phyloP scores from a whole-genome alignment of 371 early-diverging fungal species.

The Mortierella sp. region DNA sequence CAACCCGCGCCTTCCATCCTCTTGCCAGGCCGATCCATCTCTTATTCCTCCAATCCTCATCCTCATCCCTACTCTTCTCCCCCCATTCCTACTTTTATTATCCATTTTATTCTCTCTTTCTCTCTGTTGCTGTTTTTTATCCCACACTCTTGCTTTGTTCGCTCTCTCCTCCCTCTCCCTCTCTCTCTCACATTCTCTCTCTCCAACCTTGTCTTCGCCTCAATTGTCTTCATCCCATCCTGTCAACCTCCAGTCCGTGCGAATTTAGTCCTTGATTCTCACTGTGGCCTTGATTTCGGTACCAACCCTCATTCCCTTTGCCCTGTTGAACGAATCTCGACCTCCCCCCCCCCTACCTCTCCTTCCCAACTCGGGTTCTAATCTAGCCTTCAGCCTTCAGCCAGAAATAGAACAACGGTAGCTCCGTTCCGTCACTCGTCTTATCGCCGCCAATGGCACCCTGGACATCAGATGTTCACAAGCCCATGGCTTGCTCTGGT shows the following conservation, averaged over 20 bases:
- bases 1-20: neutral
- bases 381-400: too few species aligned
- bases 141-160: neutral
- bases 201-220: neutral
- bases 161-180: neutral
- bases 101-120: neutral
- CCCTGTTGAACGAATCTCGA: neutral
- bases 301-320: neutral
- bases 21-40: neutral
- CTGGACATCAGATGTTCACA: too few species aligned
- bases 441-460: too few species aligned
- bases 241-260: neutral
- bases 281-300: neutral
- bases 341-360: neutral
- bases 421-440: too few species aligned
- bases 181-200: neutral
- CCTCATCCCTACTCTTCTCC: constrained; percentile 7
- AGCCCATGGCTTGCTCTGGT: too few species aligned
- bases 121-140: neutral
- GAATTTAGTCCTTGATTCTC: too few species aligned
- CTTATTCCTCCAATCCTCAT: neutral
- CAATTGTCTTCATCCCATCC: neutral
- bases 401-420: too few species aligned
- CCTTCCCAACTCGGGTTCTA: neutral
- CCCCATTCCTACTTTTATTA: neutral